These are phyloP conservation scores for Sporothrix luriei DNA, from an alignment of 2,329 filamentous ascomycete species.

Conservation along the genomic window DNA sequence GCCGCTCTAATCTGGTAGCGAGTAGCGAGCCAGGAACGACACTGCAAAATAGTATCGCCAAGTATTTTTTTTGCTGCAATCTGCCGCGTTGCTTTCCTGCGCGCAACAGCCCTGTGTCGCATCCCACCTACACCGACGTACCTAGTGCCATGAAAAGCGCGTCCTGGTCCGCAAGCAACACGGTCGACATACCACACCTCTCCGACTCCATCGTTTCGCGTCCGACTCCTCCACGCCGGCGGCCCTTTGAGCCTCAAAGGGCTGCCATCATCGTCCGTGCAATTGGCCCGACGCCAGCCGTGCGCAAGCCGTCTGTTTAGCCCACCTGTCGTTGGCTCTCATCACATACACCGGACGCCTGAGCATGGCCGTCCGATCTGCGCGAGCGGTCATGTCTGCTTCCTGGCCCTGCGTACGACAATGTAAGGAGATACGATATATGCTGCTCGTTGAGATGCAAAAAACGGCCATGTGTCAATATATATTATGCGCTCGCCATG, in stretches of 20 bases:
- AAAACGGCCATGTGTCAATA: background rate
- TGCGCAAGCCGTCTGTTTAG: background rate
- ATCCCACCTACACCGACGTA: conserved; percentile 2
- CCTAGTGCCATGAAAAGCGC: background rate
- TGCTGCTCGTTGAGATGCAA: too few relatives aligned
- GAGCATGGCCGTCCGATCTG: conserved; percentile 31
- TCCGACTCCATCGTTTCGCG: background rate
- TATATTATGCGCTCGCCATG: background rate
- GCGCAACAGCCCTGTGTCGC: conserved; percentile 11
- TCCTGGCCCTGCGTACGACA: conserved; percentile 25
- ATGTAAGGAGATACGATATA: conserved; percentile 23
- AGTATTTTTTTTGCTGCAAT: conserved; percentile 21
- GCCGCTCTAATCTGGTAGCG: conserved; percentile 10
- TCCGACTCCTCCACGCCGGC: background rate
- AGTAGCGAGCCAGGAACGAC: conserved; percentile 14
- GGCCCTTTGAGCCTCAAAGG: background rate
- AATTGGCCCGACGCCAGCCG: conserved; percentile 23
- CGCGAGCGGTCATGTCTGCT: conserved; percentile 31
- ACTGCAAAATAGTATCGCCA: background rate
- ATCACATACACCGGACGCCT: background rate
- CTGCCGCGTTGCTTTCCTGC: conserved; percentile 20
- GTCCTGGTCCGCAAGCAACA: background rate
- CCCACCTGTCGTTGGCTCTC: background rate
- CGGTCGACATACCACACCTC: background rate
- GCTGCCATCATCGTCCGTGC: background rate